These are phyloP conservation scores for Beauveria pseudobassiana DNA, from an alignment of 2,329 filamentous ascomycete genomes.

Conservation along the genomic window DNA sequence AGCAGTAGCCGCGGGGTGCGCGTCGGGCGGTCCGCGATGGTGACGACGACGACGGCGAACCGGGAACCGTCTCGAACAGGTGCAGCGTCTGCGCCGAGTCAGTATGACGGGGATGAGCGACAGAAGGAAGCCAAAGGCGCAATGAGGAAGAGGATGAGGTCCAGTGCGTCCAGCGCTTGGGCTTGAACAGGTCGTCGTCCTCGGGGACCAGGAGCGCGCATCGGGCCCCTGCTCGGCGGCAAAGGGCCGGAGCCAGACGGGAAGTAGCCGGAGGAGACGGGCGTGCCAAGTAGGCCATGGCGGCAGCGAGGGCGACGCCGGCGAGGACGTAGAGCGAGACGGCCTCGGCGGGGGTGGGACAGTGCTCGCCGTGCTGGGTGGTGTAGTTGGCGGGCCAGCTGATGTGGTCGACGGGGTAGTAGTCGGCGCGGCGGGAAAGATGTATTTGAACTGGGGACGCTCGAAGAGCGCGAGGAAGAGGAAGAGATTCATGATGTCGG, in stretches of 20 bases:
- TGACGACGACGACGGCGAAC: slow-evolving; percentile 29
- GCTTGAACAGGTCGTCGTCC: slow-evolving; percentile 12
- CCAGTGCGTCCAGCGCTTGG: slow-evolving; percentile 32
- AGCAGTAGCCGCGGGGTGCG: slow-evolving; percentile 35
- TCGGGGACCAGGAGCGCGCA: background rate
- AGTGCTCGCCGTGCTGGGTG: background rate
- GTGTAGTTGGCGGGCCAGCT: background rate
- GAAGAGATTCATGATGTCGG: background rate
- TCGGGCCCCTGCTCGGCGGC: slow-evolving; percentile 29
- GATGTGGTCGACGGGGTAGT: background rate
- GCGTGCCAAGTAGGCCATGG: slow-evolving; percentile 22
- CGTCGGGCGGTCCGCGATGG: slow-evolving; percentile 29
- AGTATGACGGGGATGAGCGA: slow-evolving; percentile 24
- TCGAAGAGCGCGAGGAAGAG: background rate
- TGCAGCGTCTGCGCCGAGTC: slow-evolving; percentile 19
- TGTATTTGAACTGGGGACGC: background rate
- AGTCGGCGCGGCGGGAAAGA: background rate
- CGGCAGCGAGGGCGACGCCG: slow-evolving; percentile 21
- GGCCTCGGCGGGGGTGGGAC: slow-evolving; percentile 10
- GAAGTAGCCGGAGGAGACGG: slow-evolving; percentile 23
- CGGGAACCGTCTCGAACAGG: slow-evolving; percentile 31
- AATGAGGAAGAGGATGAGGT: slow-evolving; percentile 25
- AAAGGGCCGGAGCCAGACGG: slow-evolving; percentile 36
- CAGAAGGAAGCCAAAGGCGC: slow-evolving; percentile 18
- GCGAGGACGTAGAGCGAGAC: slow-evolving; percentile 18